A percentile compares a stretch with the other conserved stretches of the same genome.
Evolutionary conservation across 345 rosid species (phyloP).

Genomic region (Dipteronia dyeriana): DNA sequence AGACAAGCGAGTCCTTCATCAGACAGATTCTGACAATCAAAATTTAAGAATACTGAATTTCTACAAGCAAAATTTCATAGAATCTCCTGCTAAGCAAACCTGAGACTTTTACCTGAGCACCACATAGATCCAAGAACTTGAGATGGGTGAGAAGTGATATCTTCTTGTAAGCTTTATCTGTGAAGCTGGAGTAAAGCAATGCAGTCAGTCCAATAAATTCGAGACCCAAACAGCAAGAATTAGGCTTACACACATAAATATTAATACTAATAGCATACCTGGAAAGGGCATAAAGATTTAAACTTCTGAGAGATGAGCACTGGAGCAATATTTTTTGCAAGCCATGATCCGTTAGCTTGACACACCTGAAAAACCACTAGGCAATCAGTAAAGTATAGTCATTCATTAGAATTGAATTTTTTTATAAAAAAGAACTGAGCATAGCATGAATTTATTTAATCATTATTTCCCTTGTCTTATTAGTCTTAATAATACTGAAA

Average conservation of each 20-base stretch:
- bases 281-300: conserved; percentile 93
- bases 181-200: conserved; percentile 53
- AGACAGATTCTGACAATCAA: conserved; percentile 69
- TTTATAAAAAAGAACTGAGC: neutral
- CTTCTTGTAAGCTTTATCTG: conserved; percentile 72
- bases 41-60: conserved; percentile 12
- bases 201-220: conserved; percentile 15
- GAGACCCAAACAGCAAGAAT: conserved; percentile 4
- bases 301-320: conserved; percentile 60
- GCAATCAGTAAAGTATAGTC: conserved; percentile 5
- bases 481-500: conserved; percentile 5
- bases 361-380: conserved; percentile 53
- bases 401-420: neutral
- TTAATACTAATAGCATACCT: conserved; percentile 36
- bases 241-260: conserved; percentile 8
- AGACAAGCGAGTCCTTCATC: conserved; percentile 75
- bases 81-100: conserved; percentile 14
- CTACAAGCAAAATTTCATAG: neutral
- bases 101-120: conserved; percentile 74
- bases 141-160: conserved; percentile 57
- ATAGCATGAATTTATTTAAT: neutral
- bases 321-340: conserved; percentile 61
- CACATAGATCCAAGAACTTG: conserved; percentile 85
- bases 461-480: neutral
- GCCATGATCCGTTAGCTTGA: conserved; percentile 82